Base-by-base conservation (phyloP, 768 basidiomycete species). In the Rhodotorula kratochvilovae region DNA sequence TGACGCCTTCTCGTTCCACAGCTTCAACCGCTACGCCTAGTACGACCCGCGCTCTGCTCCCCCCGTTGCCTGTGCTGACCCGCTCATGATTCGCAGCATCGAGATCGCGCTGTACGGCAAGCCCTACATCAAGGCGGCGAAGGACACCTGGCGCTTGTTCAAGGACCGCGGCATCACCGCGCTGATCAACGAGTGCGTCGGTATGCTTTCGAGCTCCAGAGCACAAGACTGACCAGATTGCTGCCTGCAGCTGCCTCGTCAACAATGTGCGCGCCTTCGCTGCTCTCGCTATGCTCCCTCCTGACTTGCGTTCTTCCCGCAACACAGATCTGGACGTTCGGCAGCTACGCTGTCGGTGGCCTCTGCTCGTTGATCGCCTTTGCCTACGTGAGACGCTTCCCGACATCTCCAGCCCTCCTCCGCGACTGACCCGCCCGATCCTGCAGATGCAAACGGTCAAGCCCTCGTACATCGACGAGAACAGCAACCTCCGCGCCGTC, bases 161-260 rank as follows among this genome's bases (percentile, higher is more conserved):
- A 70, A 68, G 60, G 73, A 77, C 54, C 68, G 76, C 2, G 78
- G 78, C 43, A 75, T 79, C 56, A 67, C 69, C n/a, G 77, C 76
- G 0, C 62, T 79, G 3, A 70, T 79, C 63, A 78, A 78, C 70
- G 76, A 76, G 67, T 76, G 29, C 48, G 62, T 50, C 48, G 36
- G 36, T n/a, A 25, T 58, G 31, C 29, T 48, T n/a, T n/a, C n/a
- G 10, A 25, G 35, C 0, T n/a, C 27, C 25, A 27, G 48, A 50
- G 48, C 25, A 2, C 25, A 27, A 39, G 21, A 6, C 58, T 46
- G 45, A 46, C 33, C 5, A 27, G 31, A 31, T 55, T 23, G 12
- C 45, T 4, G 25, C 48, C 48, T 27, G 48, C 43, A n/a, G 43
- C 42, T 61, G 60, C 48, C 50, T 45, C 27, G 42, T 39, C 67